Evolutionary conservation across 345 rosid species (phyloP), one percentile per base, ranked within the genome.

Genomic region (Abelmoschus esculentus): DNA sequence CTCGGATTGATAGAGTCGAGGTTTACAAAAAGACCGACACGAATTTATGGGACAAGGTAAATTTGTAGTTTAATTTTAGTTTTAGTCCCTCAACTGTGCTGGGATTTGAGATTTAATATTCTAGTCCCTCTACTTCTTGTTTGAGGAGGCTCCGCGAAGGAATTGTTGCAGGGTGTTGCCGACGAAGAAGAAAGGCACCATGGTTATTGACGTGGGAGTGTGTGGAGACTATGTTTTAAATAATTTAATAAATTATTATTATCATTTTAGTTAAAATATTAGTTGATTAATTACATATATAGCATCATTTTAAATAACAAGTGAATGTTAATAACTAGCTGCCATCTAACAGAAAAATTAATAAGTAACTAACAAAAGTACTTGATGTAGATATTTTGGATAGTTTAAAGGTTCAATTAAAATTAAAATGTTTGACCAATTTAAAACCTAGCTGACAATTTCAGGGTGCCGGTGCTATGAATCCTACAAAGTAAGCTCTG

Each of bases 81-180:
- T 10, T 46, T 3, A 46, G 50, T 46, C 46, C 46, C 46, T 40
- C 10, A n/a, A n/a, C n/a, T n/a, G n/a, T n/a, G n/a, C n/a, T n/a
- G n/a, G n/a, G n/a, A n/a, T 40, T 46, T 46, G n/a, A 12, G 14
- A 46, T 46, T 12, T 46, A 14, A 46, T 10, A 11, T 46, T 46
- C 12, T 46, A 14, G n/a, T 46, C 15, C 5, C 50, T 46, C 15
- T 10, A 46, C 50, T 46, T 12, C 4, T 13, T 36, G 17, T 26
- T 54, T 19, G 69, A 4, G 29, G 69, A 87, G 91, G 74, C 87
- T 60, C 92, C 87, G 0, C 76, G 90, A 56, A 83, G 96, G 78
- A 81, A 85, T 49, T 80, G 88, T 69, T 81, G 93, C 71, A 81
- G 90, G 44, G 67, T 83, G 2, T 69, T 81, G 74, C 85, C 80